These are phyloP conservation scores for Salvia rosmarinus DNA, from an alignment of 257 asterid species.

Conservation along the genomic window DNA sequence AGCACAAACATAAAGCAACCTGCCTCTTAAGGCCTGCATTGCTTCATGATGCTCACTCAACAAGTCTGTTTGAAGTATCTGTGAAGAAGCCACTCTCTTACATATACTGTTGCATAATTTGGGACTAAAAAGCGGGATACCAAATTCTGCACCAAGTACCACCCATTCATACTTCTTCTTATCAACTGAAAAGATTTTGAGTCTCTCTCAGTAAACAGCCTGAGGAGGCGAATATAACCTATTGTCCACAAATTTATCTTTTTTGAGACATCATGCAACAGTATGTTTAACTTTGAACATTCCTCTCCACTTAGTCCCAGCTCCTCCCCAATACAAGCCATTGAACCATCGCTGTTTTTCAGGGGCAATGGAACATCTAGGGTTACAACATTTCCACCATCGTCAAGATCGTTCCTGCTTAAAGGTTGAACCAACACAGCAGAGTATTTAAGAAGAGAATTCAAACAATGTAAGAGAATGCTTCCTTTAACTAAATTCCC, in stretches of 20 bases:
- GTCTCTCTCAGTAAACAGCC: constrained; percentile 78
- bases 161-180: constrained; percentile 88
- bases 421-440: constrained; percentile 97
- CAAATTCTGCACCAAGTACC: constrained; percentile 87
- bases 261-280: constrained; percentile 65
- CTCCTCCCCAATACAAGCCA: constrained; percentile 78
- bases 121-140: constrained; percentile 95
- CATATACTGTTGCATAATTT: constrained; percentile 81
- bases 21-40: constrained; percentile 80
- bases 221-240: constrained; percentile 81
- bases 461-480: constrained; percentile 88
- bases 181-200: constrained; percentile 49
- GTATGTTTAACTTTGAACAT: constrained; percentile 58
- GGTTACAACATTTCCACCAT: constrained; percentile 63
- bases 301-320: constrained; percentile 68
- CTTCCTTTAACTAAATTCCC: constrained; percentile 92
- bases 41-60: constrained; percentile 79
- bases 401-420: constrained; percentile 83
- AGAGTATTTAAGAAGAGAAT: constrained; percentile 87
- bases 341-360: constrained; percentile 89
- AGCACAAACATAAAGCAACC: constrained; percentile 76
- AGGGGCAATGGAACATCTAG: constrained; percentile 92
- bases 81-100: constrained; percentile 79
- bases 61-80: constrained; percentile 85
- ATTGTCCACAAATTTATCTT: constrained; percentile 78